phyloP scores from a whole-genome alignment of 768 basidiomycete species.

The Ramaria sp. region DNA sequence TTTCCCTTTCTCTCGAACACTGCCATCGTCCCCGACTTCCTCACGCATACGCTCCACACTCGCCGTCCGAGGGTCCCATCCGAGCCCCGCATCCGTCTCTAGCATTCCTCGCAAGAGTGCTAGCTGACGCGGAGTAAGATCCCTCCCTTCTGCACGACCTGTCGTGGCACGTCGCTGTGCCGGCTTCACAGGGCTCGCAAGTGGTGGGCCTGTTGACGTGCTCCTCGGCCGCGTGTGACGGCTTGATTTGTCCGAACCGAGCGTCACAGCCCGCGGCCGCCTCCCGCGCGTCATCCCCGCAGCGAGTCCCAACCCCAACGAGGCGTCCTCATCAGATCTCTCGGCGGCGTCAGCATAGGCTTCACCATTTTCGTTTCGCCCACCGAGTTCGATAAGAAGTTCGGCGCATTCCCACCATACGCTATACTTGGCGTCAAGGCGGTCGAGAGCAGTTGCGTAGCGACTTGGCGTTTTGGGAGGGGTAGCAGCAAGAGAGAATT shows the following conservation, averaged over 20 bases:
- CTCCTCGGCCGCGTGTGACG: not conserved
- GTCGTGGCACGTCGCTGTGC: conserved; percentile 65
- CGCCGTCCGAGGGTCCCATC: not conserved
- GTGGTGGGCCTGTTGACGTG: conserved; percentile 17
- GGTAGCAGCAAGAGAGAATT: conserved; percentile 4
- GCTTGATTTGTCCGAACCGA: not conserved
- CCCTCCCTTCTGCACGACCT: conserved; percentile 31
- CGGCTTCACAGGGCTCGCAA: conserved; percentile 24
- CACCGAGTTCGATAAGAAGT: conserved; percentile 71
- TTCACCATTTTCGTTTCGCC: conserved; percentile 42
- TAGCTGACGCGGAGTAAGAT: conserved; percentile 73
- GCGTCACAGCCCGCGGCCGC: conserved; percentile 1
- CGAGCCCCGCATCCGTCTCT: not conserved
- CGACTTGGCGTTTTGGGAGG: not conserved
- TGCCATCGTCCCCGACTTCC: not conserved
- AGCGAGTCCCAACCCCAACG: conserved; percentile 12
- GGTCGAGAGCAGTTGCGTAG: not conserved
- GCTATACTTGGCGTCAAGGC: conserved; percentile 32
- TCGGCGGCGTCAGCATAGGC: not conserved
- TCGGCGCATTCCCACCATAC: conserved; percentile 88
- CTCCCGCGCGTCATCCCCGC: conserved; percentile 13
- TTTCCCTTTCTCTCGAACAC: not conserved
- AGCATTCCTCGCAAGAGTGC: conserved; percentile 73
- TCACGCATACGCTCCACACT: not conserved
- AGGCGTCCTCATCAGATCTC: not conserved